Evolutionary conservation across 2,329 filamentous ascomycete species (phyloP), one percentile per base, ranked within the genome.

Genomic region (Penicillium sp.): DNA sequence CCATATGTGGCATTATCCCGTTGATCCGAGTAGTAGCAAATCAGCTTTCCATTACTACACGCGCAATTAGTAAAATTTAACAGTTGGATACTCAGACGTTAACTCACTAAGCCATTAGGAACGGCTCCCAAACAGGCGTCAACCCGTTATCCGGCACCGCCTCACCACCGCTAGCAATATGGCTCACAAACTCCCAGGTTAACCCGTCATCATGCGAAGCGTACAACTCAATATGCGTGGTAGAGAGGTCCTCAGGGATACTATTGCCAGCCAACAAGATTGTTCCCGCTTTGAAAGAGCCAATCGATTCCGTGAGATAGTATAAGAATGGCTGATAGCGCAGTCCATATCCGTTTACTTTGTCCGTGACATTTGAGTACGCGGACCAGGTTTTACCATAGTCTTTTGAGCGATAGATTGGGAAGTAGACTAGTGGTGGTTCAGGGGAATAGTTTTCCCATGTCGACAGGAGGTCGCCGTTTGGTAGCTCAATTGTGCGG

Each of bases 111-210:
- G 80, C 75, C 53, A 84, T 67, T 41, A 90, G 72, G 69, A 87
- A 89, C 0, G 88, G 88, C 69, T 90, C 88, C 88, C 88, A 90
- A 20, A 90, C 84, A 0, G 87, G 85, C 0, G 85, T 87, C 35
- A 85, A 69, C 1, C 85, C 87, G 64, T 90, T 88, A 65, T 83
- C 80, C 3, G 86, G 82, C 0, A 76, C 64, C 2, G 86, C 85
- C 45, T 79, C 78, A n/a, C 85, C 85, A 31, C 87, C 88, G 1
- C 76, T 73, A 1, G 86, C 87, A 43, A 90, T 82, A 60, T 85
- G 81, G 55, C 82, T 86, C 50, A 89, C 81, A 61, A 89, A 90
- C 26, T 82, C 74, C 88, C 87, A 90, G 1, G 81, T 85, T 31
- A 72, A 63, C 6, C 86, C 88, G 43, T 75, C 73, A 66, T 90